Evolutionary conservation across 2,329 filamentous ascomycete genomes (phyloP).

Genomic region (Botrytis hyacinthi): DNA sequence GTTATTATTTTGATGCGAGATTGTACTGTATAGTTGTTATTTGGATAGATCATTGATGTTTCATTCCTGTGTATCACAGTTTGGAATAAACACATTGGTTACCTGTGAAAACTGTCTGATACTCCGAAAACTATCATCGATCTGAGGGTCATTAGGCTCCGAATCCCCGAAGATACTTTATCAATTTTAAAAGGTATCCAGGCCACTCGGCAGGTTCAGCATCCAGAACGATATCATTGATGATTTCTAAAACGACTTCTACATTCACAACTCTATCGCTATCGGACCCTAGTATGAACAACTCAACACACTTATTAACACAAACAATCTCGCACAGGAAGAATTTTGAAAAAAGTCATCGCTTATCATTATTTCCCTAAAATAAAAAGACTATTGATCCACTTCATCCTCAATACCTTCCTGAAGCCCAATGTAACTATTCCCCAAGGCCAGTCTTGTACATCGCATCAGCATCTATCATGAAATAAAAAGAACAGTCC

Average conservation of each 20-base stretch:
- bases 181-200: too few relatives aligned
- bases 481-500: background rate
- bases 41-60: background rate
- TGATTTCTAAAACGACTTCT: background rate
- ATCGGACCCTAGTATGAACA: background rate
- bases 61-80: background rate
- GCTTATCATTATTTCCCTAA: background rate
- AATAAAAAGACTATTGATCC: background rate
- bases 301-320: background rate
- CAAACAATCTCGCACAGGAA: background rate
- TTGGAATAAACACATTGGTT: background rate
- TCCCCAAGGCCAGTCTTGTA: too few relatives aligned
- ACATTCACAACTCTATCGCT: background rate
- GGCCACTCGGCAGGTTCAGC: background rate
- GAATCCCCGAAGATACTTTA: background rate
- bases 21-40: background rate
- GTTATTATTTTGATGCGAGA: background rate
- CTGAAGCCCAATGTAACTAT: background rate
- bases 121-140: background rate
- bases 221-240: background rate
- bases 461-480: background rate
- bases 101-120: background rate
- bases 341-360: background rate
- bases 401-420: background rate
- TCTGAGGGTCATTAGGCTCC: background rate